Evolutionary conservation across 805 yeast genomes (phyloP).

Genomic region (Yamadazyma sp.): DNA sequence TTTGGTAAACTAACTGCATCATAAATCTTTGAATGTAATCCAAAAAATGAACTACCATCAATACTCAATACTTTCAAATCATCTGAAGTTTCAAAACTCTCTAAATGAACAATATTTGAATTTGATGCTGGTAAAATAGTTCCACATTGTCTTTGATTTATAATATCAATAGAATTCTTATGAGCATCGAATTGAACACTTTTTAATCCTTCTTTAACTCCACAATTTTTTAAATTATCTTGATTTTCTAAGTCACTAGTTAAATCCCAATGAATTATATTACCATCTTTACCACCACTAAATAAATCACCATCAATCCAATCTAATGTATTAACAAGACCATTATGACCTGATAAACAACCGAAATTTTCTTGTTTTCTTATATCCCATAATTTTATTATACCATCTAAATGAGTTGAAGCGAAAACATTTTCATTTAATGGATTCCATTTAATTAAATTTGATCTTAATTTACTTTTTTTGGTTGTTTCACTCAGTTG

Average conservation of each 20-base stretch:
- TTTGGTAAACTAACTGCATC: conserved; percentile 23
- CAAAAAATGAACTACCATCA: conserved; percentile 54
- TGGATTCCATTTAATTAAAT: conserved; percentile 61
- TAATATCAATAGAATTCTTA: conserved; percentile 26
- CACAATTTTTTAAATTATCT: conserved; percentile 27
- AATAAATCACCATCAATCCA: conserved; percentile 59
- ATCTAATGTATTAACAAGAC: conserved; percentile 44
- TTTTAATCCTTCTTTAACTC: conserved; percentile 44
- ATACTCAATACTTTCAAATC: conserved; percentile 46
- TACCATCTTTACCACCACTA: conserved; percentile 64
- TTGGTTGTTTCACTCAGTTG: conserved; percentile 12
- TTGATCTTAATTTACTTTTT: conserved; percentile 28
- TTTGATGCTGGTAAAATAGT: conserved; percentile 61
- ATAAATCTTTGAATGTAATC: conserved; percentile 47
- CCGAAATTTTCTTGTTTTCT: conserved; percentile 56
- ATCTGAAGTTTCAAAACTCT: conserved; percentile 27
- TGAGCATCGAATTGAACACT: conserved; percentile 36
- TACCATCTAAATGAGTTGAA: conserved; percentile 55
- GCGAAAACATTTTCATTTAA: conserved; percentile 59
- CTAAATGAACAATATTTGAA: conserved; percentile 45
- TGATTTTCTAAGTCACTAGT: conserved; percentile 20
- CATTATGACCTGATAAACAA: conserved; percentile 55
- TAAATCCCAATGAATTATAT: conserved; percentile 65
- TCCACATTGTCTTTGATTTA: conserved; percentile 53
- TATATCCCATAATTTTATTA: conserved; percentile 73